Base-by-base conservation (phyloP, 768 basidiomycete species). In the Podaxis sp. region DNA sequence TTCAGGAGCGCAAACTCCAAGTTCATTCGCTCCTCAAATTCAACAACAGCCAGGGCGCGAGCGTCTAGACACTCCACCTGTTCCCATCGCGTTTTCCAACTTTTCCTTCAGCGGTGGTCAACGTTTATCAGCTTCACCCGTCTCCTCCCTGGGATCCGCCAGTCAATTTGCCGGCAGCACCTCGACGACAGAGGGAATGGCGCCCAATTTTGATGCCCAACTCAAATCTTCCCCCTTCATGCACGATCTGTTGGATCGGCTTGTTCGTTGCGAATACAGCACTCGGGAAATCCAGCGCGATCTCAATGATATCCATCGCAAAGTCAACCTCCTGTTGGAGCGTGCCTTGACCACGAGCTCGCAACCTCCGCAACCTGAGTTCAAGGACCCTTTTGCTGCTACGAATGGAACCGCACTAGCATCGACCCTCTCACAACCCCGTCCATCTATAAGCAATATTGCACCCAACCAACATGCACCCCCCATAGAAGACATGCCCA, bases 381-480 rank as follows among this genome's bases (percentile, higher is more conserved):
- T 93, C 79, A 89, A 89, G 70, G 87, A 93, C 69, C 92, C 92
- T 0, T 93, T 93, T 69, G 86, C 90, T 36, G 70, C 84, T 60
- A 64, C 72, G 30, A 78, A 79, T 40, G 59, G 59, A 44, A 61
- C 46, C 33, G 13, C 46, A 22, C 46, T 39, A n/a, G 48, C 13
- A 36, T 63, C 48, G 70, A 74, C 51, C 67, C 67, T 59, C 75
- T 77, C 64, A 70, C 76, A 49, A 64, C 75, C 46, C 64, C 84
- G 91, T 53, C 82, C 82, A 51, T 93, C 90, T 13, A 80, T 88
- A 61, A 83, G 84, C 6, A 86, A 82, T 67, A 86, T 92, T 69
- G 85, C 88, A 28, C 89, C 90, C 48, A 89, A 90, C 72, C 89
- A 91, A 76, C 73, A 82, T 39, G 80, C 80, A 49, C 61, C 61